Base-by-base conservation (phyloP, 768 basidiomycete genomes). In the Psilocybe subaeruginosa region DNA sequence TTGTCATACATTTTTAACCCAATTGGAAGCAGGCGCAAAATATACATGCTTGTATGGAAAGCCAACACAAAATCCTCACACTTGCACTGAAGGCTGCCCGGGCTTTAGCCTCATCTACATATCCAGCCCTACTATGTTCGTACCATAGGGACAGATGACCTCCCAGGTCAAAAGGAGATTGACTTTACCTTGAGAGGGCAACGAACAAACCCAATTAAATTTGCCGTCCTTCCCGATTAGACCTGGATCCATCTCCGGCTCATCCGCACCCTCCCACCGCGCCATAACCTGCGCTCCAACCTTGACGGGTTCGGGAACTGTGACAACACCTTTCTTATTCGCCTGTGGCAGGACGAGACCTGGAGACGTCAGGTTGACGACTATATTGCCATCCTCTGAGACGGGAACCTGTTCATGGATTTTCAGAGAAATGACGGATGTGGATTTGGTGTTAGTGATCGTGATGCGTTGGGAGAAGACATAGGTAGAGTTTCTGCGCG, bases 281-380 rank as follows among this genome's bases (percentile, higher is more conserved):
- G 74, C 78, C 1, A 66, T 43, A 3, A 77, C 72, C 0, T 71
- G 73, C 0, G 67, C 54, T 2, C 64, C 59, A 4, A 77, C 69
- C 50, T 67, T 69, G 8, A 78, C 59, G 0, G 69, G 68, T 16
- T 60, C 54, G 45, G 65, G 65, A 23, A 62, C 31, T 1, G 33
- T 54, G 23, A 46, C 37, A n/a, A 43, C 54, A 9, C 58, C 66
- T 23, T 64, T 52, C 30, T 60, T 41, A 29, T 27, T 56, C 19
- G 41, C 14, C 41, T 43, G 41, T 9, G 76, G 76, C 23, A 72
- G 43, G 5, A 57, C 41, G 4, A 75, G 64, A 2, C 67, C 55
- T 1, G 74, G 77, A 46, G 70, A 76, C 2, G 78, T 68, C 7
- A 80, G 67, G 67, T 80, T 82, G 39, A 82, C 77, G 41, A 72